phyloP scores from a whole-genome alignment of 2,329 filamentous ascomycete genomes.

The Coleophoma eucalyptorum region DNA sequence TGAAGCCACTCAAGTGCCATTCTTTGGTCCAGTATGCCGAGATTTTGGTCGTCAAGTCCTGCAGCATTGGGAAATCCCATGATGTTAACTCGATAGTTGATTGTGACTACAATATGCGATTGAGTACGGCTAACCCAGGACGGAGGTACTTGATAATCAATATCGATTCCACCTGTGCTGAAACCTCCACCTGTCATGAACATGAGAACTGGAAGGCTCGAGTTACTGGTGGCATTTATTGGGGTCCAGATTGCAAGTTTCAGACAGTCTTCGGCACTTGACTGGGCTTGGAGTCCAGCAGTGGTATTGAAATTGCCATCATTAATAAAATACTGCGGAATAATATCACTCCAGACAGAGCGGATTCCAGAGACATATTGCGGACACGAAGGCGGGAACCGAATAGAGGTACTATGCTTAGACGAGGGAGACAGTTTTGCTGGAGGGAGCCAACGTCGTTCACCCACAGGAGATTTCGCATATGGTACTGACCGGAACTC shows the following conservation, averaged over 20 bases:
- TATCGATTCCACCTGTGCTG: constrained; percentile 4
- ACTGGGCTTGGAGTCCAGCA: constrained; percentile 10
- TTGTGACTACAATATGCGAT: constrained; percentile 31
- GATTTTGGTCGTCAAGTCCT: constrained; percentile 41
- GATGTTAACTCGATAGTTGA: constrained; percentile 36
- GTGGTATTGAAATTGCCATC: constrained; percentile 15
- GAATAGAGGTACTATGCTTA: constrained; percentile 10
- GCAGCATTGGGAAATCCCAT: constrained; percentile 29
- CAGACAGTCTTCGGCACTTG: constrained; percentile 23
- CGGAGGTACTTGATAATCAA: constrained; percentile 2
- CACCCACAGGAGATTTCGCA: constrained; percentile 44
- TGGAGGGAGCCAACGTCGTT: constrained; percentile 33
- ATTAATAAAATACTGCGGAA: constrained; percentile 5
- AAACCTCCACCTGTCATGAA: constrained; percentile 22
- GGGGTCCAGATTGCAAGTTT: constrained; percentile 21
- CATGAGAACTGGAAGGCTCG: constrained; percentile 38
- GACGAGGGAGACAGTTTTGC: constrained; percentile 10
- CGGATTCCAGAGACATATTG: constrained; percentile 21
- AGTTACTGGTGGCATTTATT: constrained; percentile 15
- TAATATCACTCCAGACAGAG: constrained; percentile 26
- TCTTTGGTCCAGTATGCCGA: constrained; percentile 67
- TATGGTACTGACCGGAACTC: constrained; percentile 45
- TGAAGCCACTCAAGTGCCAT: constrained; percentile 66
- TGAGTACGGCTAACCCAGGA: constrained; percentile 5
- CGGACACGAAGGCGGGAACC: constrained; percentile 16